Evolutionary conservation across 2,329 filamentous ascomycete genomes (phyloP), one percentile per base, ranked within the genome.

Genomic region (Aspergillus pseudoterreus): DNA sequence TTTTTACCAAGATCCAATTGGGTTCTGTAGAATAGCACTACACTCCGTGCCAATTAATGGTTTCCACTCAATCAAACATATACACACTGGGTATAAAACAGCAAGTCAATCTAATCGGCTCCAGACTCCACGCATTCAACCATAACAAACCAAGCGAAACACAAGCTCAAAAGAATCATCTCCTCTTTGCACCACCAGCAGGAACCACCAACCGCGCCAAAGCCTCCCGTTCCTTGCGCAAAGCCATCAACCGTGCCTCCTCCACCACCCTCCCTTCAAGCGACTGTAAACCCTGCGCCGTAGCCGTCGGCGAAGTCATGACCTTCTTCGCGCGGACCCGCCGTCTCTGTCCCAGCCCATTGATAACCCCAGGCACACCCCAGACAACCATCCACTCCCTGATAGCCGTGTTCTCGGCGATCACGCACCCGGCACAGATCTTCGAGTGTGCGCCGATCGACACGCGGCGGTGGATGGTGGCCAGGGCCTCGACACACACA

Each of bases 341-440:
- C 45, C 69, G 62, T 50, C 67, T 61, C 57, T 73, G 64, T 15
- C 68, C 68, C 41, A 58, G 47, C 14, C 64, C 58, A 21, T 30
- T 30, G 27, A 30, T 30, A 11, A 30, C 27, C 27, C 27, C 27
- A 9, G 27, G 27, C 27, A 63, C 74, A 22, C 85, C 85, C 69
- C 83, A 90, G 19, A 90, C 74, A 4, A 91, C 86, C 0, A 83
- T 86, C 65, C 81, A 83, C 53, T 90, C 86, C 0, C 81, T 81
- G 0, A 92, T 64, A 10, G 75, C 71, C 30, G 83, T 80, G 0
- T 81, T 79, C 9, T 83, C 79, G 0, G 72, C 69, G 39, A 91
- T 74, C 22, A 78, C 75, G 21, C 81, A 85, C 53, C 82, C 77
- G 0, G 87, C 80, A 6, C 87, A 85, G 47, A 92, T 77, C 19